Percentiles rank a stretch among this genome's conserved stretches.
Evolutionary conservation across 352 stramenopile species (phyloP).

Genomic region (Phytophthora megakarya): DNA sequence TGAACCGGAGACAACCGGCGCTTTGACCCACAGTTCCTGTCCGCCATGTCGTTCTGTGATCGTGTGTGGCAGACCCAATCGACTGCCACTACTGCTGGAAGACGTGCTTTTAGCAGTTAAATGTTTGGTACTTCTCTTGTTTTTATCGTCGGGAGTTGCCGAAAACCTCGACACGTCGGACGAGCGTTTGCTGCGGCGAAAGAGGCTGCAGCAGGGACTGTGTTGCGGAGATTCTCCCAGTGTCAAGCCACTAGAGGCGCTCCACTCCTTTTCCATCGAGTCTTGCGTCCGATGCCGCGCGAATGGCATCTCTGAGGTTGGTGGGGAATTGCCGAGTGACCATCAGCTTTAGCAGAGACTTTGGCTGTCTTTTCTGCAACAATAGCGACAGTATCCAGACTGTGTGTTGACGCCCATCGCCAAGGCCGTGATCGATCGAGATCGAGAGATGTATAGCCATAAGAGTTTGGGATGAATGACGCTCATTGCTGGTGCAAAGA

Average conservation of each 20-base stretch:
- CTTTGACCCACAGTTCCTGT: slow-evolving; percentile 74
- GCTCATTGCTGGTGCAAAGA: too few species aligned
- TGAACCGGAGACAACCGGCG: slow-evolving; percentile 66
- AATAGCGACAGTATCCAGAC: slow-evolving; percentile 10
- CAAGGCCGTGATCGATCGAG: slow-evolving; percentile 22
- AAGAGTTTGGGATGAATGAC: too few species aligned
- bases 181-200: slow-evolving; percentile 25
- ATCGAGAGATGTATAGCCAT: too few species aligned
- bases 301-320: slow-evolving; percentile 18
- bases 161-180: slow-evolving; percentile 15
- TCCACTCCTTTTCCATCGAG: slow-evolving; percentile 37
- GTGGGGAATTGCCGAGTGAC: slow-evolving; percentile 25
- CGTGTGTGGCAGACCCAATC: slow-evolving; percentile 63
- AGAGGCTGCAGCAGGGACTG: slow-evolving; percentile 31
- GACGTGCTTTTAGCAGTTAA: slow-evolving; percentile 11
- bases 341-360: slow-evolving; percentile 2
- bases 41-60: slow-evolving; percentile 80
- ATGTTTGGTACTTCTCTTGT: slow-evolving; percentile 1
- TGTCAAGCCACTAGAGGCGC: slow-evolving; percentile 28
- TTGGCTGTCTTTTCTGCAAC: slow-evolving; percentile 9
- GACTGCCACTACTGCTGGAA: slow-evolving; percentile 8
- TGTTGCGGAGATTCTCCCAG: slow-evolving; percentile 30
- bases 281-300: slow-evolving; percentile 15
- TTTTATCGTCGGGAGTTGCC: slow-evolving; percentile 5
- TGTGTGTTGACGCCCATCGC: slow-evolving; percentile 26